These are phyloP conservation scores for Aotearoamyces nothofagi DNA, from an alignment of 2,329 filamentous ascomycete genomes.

Conservation along the genomic window DNA sequence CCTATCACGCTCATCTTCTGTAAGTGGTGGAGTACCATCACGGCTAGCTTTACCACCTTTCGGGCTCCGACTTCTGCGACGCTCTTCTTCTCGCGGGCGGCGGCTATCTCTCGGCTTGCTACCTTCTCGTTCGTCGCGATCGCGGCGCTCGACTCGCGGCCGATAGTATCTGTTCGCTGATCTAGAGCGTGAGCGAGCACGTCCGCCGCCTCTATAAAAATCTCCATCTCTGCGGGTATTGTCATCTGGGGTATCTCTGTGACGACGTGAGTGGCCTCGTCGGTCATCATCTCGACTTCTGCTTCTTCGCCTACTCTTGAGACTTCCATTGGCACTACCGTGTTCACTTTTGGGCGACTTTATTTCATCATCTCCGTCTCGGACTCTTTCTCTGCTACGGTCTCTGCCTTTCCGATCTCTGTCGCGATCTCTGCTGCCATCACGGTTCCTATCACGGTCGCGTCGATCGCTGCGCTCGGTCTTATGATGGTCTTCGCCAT, in stretches of 20 bases:
- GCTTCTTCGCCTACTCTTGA: slow-evolving; percentile 69
- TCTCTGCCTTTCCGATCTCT: slow-evolving; percentile 41
- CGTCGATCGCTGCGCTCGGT: slow-evolving; percentile 34
- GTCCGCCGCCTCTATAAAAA: slow-evolving; percentile 51
- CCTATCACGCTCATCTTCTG: slow-evolving; percentile 90
- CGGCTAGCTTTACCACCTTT: slow-evolving; percentile 21
- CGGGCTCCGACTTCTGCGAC: slow-evolving; percentile 24
- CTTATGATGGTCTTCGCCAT: slow-evolving; percentile 41
- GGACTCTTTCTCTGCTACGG: slow-evolving; percentile 35
- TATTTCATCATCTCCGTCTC: slow-evolving; percentile 36
- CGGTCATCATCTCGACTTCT: slow-evolving; percentile 64
- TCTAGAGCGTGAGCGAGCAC: slow-evolving; percentile 54
- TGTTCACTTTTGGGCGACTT: slow-evolving; percentile 60
- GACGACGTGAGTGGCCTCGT: slow-evolving; percentile 57
- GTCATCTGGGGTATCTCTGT: slow-evolving; percentile 39
- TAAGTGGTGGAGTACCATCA: slow-evolving; percentile 55
- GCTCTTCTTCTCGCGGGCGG: slow-evolving; percentile 22
- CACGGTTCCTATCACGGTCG: slow-evolving; percentile 39
- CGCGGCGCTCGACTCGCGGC: slow-evolving; percentile 27
- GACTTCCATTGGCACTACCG: slow-evolving; percentile 51
- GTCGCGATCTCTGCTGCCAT: slow-evolving; percentile 37
- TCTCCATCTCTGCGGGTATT: slow-evolving; percentile 39
- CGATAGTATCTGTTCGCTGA: slow-evolving; percentile 49
- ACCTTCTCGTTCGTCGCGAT: slow-evolving; percentile 39
- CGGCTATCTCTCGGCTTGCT: slow-evolving; percentile 25